Evolutionary conservation across 768 basidiomycete genomes (phyloP), one percentile per base, ranked within the genome.

Genomic region (Pholiota molesta): DNA sequence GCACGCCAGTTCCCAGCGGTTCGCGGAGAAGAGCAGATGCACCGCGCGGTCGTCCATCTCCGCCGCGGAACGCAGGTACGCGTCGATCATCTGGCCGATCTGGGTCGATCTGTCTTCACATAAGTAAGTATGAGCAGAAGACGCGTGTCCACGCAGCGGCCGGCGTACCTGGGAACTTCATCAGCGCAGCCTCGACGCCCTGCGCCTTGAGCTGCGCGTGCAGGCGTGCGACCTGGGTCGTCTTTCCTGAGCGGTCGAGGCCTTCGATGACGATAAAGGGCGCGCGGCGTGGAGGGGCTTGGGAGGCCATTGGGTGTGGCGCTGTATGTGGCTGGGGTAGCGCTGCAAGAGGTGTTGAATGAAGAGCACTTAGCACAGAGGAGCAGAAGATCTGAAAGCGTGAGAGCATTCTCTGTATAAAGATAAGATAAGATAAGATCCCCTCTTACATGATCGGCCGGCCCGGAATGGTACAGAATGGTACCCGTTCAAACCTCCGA

Each of bases 231-330:
- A 88, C 87, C 71, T 98, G 97, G 0, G 95, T 99, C 33, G 90
- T 92, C 73, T 99, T 99, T 16, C 97, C 97, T 0, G 93, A 95
- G 63, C 92, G 82, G 73, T 99, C 97, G n/a, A 99, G 86, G 14
- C 97, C 97, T 75, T 98, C 96, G 55, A 98, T 82, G 39, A 95
- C 95, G 71, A 98, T 90, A 76, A 99, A 95, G 7, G 90, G 83
- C 0, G 92, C 93, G 16, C 90, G 82, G 68, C 62, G 60, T 49
- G 8, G 19, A 14, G 11, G 19, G 19, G 47, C 5, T 23, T 49
- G 9, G 8, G n/a, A 4, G 11, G 47, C 4, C 47, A 49, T 49
- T 7, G 47, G 28, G 1, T 10, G 14, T 1, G 3, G 13, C 35
- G 35, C 35, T 31, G 9, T 31, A 5, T 31, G 9, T 31, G 6